These are phyloP conservation scores for Sideroxylon spinosum DNA, from an alignment of 179 eudicot genomes.

Conservation along the genomic window DNA sequence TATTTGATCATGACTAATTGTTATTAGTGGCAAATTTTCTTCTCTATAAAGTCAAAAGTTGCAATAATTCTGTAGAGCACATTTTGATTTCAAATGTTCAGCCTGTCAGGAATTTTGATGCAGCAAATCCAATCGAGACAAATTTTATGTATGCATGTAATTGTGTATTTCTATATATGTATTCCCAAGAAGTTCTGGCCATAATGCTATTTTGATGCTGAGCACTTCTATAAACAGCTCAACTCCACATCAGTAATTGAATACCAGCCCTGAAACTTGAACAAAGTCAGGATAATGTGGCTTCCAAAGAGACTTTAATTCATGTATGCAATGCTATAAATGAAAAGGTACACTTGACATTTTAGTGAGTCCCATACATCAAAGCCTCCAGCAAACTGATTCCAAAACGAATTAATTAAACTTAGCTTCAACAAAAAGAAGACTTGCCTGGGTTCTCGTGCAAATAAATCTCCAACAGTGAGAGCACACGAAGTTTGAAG, in stretches of 20 bases:
- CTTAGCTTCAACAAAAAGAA: not conserved
- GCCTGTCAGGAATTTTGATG: not conserved
- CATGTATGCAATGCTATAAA: not conserved
- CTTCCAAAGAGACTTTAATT: not conserved
- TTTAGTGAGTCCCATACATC: not conserved
- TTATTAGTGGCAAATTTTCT: not conserved
- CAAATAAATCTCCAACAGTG: constrained; percentile 77
- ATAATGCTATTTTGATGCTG: not conserved
- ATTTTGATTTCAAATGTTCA: not conserved
- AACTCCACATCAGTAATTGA: not conserved
- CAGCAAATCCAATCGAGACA: not conserved
- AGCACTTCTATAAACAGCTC: not conserved
- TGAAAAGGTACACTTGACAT: not conserved
- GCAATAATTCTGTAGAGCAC: not conserved
- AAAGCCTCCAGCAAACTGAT: not conserved
- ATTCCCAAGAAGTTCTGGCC: not conserved
- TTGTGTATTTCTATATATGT: not conserved
- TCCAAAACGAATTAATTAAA: not conserved
- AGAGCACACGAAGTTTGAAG: constrained; percentile 93
- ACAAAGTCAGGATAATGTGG: not conserved
- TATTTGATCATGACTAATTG: not conserved
- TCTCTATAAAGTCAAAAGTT: not conserved
- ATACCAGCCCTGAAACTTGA: not conserved
- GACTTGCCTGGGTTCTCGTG: constrained; percentile 81
- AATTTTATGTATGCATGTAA: not conserved